These are phyloP conservation scores for Arachis hypogaea DNA, from an alignment of 306 rosid genomes.

Conservation along the genomic window DNA sequence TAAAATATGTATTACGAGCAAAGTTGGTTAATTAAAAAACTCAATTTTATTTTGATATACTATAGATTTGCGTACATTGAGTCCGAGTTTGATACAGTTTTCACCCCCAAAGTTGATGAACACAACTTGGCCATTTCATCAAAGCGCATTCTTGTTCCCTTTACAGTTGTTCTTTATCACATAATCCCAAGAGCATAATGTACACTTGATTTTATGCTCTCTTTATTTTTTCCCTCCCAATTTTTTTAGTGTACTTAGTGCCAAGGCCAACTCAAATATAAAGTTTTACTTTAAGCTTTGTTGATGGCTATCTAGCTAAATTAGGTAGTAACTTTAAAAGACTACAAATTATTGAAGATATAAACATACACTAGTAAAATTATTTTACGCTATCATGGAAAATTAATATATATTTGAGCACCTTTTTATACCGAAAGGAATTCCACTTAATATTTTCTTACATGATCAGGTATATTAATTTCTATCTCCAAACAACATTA, in stretches of 20 bases:
- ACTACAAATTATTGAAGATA: not conserved
- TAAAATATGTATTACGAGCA: no score
- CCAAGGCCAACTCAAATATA: not conserved
- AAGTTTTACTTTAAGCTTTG: not conserved
- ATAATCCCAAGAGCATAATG: not conserved
- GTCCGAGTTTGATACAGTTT: no score
- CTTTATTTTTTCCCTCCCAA: no score
- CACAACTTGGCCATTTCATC: not conserved
- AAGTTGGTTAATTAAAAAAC: no score
- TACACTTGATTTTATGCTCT: not conserved
- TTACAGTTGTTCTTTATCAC: slow-evolving; percentile 12
- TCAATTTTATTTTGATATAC: no score
- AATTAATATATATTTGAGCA: not conserved
- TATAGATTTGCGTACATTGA: no score
- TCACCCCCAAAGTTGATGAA: no score
- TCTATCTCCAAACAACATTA: no score
- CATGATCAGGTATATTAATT: not conserved
- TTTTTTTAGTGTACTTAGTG: not conserved
- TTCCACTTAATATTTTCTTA: not conserved
- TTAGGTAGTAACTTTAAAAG: not conserved
- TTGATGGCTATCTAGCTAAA: not conserved
- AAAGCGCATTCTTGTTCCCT: not conserved
- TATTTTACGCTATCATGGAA: not conserved
- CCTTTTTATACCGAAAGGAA: no score
- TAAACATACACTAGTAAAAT: not conserved